These are phyloP conservation scores for Termitomyces sp. DNA, from an alignment of 768 basidiomycete species.

Conservation along the genomic window DNA sequence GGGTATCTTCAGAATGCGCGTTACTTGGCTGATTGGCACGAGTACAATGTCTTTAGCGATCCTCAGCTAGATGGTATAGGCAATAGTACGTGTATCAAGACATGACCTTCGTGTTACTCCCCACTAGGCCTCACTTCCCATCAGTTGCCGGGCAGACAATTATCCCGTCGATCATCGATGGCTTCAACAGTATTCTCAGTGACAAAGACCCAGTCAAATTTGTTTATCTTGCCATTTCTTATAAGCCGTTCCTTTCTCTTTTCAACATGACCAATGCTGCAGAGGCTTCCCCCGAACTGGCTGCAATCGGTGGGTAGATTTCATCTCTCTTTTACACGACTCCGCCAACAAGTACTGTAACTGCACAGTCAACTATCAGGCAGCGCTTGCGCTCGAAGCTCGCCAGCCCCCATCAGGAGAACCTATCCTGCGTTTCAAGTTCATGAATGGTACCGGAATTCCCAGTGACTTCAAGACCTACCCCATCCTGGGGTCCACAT, in stretches of 20 bases:
- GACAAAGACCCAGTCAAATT: slow-evolving; percentile 53
- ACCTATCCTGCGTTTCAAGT: slow-evolving; percentile 59
- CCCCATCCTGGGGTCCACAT: slow-evolving; percentile 39
- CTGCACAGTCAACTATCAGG: slow-evolving; percentile 57
- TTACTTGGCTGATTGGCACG: slow-evolving; percentile 70
- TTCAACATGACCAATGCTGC: slow-evolving; percentile 75
- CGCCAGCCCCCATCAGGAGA: slow-evolving; percentile 44
- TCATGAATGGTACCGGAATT: slow-evolving; percentile 64
- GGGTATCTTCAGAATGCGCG: slow-evolving; percentile 53
- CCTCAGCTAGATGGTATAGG: slow-evolving; percentile 54
- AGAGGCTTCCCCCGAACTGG: slow-evolving; percentile 47
- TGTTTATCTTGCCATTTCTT: slow-evolving; percentile 58
- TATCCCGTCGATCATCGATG: slow-evolving; percentile 56
- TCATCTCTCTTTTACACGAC: background rate
- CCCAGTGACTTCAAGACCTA: slow-evolving; percentile 44
- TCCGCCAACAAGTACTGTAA: background rate
- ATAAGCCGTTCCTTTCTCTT: slow-evolving; percentile 76
- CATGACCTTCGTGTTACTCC: background rate
- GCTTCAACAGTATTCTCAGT: slow-evolving; percentile 51
- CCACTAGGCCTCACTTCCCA: too few species aligned
- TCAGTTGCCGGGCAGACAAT: slow-evolving; percentile 69
- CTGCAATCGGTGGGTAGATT: slow-evolving; percentile 51
- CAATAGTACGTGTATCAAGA: slow-evolving; percentile 44
- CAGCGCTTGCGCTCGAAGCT: slow-evolving; percentile 57
- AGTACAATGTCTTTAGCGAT: slow-evolving; percentile 65